Conservation (phyloP, 768 basidiomycete species). For the Trametes cingulata region DNA sequence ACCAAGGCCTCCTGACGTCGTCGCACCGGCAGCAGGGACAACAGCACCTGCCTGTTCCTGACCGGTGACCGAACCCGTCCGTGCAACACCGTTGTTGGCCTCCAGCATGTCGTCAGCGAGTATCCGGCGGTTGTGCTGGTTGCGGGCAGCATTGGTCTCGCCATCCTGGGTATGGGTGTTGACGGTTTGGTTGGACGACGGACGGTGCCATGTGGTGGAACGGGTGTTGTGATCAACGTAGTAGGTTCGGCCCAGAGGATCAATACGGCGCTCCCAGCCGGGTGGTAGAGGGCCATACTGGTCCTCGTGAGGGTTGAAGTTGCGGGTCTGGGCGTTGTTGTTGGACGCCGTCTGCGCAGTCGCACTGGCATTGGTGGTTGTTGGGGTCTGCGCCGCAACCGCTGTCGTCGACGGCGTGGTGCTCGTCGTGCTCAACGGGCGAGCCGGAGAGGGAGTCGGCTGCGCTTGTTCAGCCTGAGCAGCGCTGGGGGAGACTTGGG, state of each 20-base stretch:
- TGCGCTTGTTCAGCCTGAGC: conserved; percentile 21
- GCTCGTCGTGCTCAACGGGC: conserved; percentile 40
- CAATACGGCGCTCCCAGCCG: conserved; percentile 97
- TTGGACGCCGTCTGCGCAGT: conserved; percentile 43
- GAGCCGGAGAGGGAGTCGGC: conserved; percentile 30
- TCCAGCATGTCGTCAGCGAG: conserved; percentile 87
- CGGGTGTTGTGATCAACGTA: conserved; percentile 99
- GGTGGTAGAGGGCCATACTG: conserved; percentile 87
- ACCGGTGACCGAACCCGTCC: conserved; percentile 30
- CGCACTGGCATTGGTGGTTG: conserved; percentile 35
- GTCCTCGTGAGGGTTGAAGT: conserved; percentile 95
- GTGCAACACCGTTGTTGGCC: conserved; percentile 44
- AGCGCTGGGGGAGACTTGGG: conserved; percentile 30
- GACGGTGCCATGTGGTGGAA: conserved; percentile 96
- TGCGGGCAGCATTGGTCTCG: conserved; percentile 83
- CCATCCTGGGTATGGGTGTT: conserved; percentile 72
- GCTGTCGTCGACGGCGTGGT: conserved; percentile 20
- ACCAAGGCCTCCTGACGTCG: conserved; percentile 73
- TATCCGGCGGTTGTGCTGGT: conserved; percentile 82
- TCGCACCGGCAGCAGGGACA: conserved; percentile 51
- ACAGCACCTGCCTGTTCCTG: conserved; percentile 37
- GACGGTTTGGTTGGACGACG: conserved; percentile 71
- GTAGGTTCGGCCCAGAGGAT: conserved; percentile 93
- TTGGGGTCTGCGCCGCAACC: conserved; percentile 30
- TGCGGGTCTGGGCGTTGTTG: conserved; percentile 51